Evolutionary conservation across 2,329 filamentous ascomycete species (phyloP).

Genomic region (Biscogniauxia marginata): DNA sequence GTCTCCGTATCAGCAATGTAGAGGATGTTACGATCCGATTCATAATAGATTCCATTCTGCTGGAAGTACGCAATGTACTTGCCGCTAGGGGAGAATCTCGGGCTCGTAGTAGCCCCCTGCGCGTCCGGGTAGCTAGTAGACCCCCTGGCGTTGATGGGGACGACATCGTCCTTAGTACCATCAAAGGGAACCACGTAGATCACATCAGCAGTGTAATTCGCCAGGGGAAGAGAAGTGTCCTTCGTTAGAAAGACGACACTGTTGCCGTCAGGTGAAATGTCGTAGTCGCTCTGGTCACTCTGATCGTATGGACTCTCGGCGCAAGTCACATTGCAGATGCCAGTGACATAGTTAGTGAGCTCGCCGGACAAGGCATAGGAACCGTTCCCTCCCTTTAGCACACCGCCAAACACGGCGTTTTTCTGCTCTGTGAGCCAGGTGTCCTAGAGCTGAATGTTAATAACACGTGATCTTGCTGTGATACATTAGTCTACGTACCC

Average conservation of each 20-base stretch:
- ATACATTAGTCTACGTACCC: constrained; percentile 34
- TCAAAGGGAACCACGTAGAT: constrained; percentile 36
- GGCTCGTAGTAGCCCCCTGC: constrained; percentile 35
- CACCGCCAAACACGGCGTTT: constrained; percentile 59
- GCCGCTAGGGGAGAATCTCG: constrained; percentile 56
- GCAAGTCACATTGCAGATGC: constrained; percentile 33
- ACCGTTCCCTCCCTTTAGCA: constrained; percentile 36
- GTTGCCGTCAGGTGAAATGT: constrained; percentile 47
- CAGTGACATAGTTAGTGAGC: constrained; percentile 36
- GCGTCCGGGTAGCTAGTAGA: constrained; percentile 31
- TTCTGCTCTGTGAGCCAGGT: constrained; percentile 53
- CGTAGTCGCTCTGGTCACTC: constrained; percentile 59
- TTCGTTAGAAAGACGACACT: constrained; percentile 55
- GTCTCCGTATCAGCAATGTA: constrained; percentile 46
- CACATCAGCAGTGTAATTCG: constrained; percentile 48
- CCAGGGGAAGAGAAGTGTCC: constrained; percentile 51
- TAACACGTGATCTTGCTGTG: background rate
- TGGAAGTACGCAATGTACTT: constrained; percentile 58
- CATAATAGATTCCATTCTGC: constrained; percentile 60
- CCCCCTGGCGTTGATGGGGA: constrained; percentile 34
- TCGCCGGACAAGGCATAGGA: constrained; percentile 30
- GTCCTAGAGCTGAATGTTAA: constrained; percentile 34
- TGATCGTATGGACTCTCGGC: constrained; percentile 48
- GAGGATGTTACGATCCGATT: constrained; percentile 41
- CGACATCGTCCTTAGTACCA: constrained; percentile 30